A percentile compares a stretch with the other conserved stretches of the same genome.
These are phyloP conservation scores for Lipomyces spencermartinsiae DNA, from an alignment of 805 yeast genomes.

Conservation along the genomic window DNA sequence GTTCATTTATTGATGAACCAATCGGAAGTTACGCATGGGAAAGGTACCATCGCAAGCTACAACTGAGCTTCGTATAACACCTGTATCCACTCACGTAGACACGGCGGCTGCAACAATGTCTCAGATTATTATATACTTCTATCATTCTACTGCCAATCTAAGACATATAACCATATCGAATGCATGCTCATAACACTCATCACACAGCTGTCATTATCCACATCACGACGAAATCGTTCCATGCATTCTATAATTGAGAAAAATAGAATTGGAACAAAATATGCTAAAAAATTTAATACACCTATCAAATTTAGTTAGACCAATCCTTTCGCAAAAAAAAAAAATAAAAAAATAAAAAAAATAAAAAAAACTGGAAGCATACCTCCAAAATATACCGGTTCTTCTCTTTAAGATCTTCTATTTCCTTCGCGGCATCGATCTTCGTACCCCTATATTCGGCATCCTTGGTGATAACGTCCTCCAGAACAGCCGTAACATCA, in stretches of 20 bases:
- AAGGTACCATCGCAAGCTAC: too few relatives aligned
- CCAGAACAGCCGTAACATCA: slow-evolving; percentile 87
- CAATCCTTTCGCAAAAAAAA: background rate
- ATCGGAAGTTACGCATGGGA: too few relatives aligned
- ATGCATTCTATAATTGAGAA: background rate
- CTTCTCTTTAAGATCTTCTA: slow-evolving; percentile 91
- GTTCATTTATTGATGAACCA: too few relatives aligned
- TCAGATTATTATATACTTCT: background rate
- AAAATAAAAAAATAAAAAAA: slow-evolving; percentile 41
- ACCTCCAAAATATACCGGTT: slow-evolving; percentile 94
- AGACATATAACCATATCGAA: background rate
- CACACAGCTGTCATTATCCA: background rate
- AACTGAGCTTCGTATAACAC: background rate
- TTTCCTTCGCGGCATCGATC: slow-evolving; percentile 75
- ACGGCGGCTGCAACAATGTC: background rate
- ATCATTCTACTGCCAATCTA: background rate
- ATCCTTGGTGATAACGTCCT: slow-evolving; percentile 76
- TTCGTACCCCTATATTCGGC: slow-evolving; percentile 70
- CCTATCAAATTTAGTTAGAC: background rate
- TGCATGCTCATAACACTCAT: background rate
- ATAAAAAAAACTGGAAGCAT: slow-evolving; percentile 53
- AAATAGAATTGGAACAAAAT: background rate
- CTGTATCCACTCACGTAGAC: background rate
- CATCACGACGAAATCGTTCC: background rate
- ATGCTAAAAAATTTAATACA: background rate